phyloP scores from a whole-genome alignment of 2,329 filamentous ascomycete species.

The Stemphylium vesicarium region DNA sequence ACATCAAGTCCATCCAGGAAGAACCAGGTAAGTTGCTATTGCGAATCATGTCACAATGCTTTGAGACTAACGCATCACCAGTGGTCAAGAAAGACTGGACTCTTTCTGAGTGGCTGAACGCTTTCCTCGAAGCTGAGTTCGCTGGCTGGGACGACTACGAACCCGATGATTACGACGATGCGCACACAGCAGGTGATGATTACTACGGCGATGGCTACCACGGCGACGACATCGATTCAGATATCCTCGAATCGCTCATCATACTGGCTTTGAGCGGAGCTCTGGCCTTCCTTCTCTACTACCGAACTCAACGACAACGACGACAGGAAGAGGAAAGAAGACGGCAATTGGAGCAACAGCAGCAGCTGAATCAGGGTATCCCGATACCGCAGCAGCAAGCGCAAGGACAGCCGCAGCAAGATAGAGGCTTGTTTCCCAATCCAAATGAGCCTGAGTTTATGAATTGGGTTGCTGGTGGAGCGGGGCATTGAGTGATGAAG shows the following conservation, averaged over 20 bases:
- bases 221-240: constrained; percentile 70
- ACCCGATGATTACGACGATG: constrained; percentile 54
- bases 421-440: constrained; percentile 68
- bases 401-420: constrained; percentile 41
- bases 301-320: constrained; percentile 69
- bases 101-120: constrained; percentile 82
- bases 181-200: constrained; percentile 50
- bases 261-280: constrained; percentile 79
- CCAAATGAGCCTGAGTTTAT: constrained; percentile 71
- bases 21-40: constrained; percentile 70
- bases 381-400: constrained; percentile 32
- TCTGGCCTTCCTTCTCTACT: constrained; percentile 80
- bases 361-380: constrained; percentile 36
- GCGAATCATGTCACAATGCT: background rate
- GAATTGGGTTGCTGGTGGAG: constrained; percentile 71
- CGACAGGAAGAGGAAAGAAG: constrained; percentile 52
- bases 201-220: constrained; percentile 64
- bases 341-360: constrained; percentile 37
- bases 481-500: constrained; percentile 60
- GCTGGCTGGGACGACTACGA: constrained; percentile 65
- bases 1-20: constrained; percentile 88
- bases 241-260: constrained; percentile 81
- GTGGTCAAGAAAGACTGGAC: constrained; percentile 76
- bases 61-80: constrained; percentile 42
- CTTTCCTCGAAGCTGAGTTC: constrained; percentile 72